Conservation (phyloP, 1,139 yeast species). For the Meyerozyma carpophila region DNA sequence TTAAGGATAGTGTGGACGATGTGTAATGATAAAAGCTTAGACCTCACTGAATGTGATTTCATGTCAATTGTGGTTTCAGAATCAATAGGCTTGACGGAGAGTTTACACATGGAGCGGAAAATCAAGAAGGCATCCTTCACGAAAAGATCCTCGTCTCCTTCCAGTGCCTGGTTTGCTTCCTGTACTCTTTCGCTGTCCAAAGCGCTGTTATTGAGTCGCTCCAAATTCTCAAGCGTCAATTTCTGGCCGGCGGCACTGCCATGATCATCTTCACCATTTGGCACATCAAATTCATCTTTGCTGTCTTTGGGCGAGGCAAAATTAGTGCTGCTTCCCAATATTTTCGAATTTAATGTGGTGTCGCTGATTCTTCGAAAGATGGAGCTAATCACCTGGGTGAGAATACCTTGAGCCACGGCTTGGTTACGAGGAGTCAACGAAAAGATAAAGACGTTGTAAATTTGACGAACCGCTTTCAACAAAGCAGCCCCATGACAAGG, state of each 20-base stretch:
- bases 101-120: slow-evolving; percentile 90
- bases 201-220: slow-evolving; percentile 46
- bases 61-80: slow-evolving; percentile 63
- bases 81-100: slow-evolving; percentile 76
- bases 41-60: slow-evolving; percentile 88
- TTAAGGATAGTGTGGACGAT: slow-evolving; percentile 80
- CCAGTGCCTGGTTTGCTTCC: slow-evolving; percentile 42
- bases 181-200: slow-evolving; percentile 47
- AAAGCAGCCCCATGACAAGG: slow-evolving; percentile 90
- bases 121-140: slow-evolving; percentile 90
- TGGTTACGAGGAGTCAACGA: slow-evolving; percentile 81
- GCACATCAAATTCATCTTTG: slow-evolving; percentile 16
- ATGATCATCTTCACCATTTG: slow-evolving; percentile 10
- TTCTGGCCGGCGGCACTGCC: slow-evolving; percentile 17
- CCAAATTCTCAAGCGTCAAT: slow-evolving; percentile 56
- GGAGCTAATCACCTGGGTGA: slow-evolving; percentile 84
- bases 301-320: slow-evolving; percentile 16
- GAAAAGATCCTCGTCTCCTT: slow-evolving; percentile 54
- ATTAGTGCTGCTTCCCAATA: slow-evolving; percentile 17
- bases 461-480: slow-evolving; percentile 85
- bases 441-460: slow-evolving; percentile 84
- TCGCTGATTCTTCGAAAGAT: slow-evolving; percentile 71
- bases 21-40: slow-evolving; percentile 83
- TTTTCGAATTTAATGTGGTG: slow-evolving; percentile 14
- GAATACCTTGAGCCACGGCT: slow-evolving; percentile 90